Conservation (phyloP, 768 basidiomycete species). For the Trametopsis cervina region DNA sequence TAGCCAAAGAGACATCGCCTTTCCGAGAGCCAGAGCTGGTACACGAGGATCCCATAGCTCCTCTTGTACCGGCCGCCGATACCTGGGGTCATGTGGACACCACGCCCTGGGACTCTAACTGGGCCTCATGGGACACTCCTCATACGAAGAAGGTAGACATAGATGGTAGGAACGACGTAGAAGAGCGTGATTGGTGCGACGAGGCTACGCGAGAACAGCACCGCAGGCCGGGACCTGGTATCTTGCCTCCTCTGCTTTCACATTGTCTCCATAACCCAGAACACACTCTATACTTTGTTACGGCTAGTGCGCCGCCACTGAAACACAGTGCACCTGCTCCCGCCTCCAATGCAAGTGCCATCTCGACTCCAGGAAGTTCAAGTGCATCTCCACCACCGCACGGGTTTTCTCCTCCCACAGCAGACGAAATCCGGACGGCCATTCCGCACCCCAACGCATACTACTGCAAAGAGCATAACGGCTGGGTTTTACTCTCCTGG, state of each 20-base stretch:
- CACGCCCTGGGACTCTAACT: conserved; percentile 2
- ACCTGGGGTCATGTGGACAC: conserved; percentile 1
- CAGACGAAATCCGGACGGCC: conserved; percentile 58
- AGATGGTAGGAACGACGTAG: conserved; percentile 49
- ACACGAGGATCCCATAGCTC: conserved; percentile 6
- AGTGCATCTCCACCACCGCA: conserved; percentile 15
- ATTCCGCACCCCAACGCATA: conserved; percentile 80
- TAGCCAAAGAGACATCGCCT: conserved; percentile 3
- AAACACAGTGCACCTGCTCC: conserved; percentile 13
- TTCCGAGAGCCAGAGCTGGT: conserved; percentile 13
- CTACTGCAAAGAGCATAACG: conserved; percentile 77
- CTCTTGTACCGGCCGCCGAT: conserved; percentile 2
- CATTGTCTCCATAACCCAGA: conserved; percentile 66
- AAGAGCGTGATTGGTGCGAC: conserved; percentile 72
- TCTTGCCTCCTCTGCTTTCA: conserved; percentile 61
- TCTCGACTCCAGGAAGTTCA: conserved; percentile 8
- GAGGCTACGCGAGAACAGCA: conserved; percentile 34
- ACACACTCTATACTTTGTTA: conserved; percentile 64
- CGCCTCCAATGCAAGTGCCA: conserved; percentile 13
- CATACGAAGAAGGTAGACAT: conserved; percentile 32
- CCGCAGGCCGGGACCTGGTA: conserved; percentile 61
- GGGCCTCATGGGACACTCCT: conserved; percentile 2
- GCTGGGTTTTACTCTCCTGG: conserved; percentile 75
- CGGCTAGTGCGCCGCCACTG: conserved; percentile 29
- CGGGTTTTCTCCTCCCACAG: conserved; percentile 36